Percentiles rank a stretch among this genome's conserved stretches.
These are phyloP conservation scores for Triticum dicoccoides DNA, from an alignment of 176 grass and related monocot genomes.

Conservation along the genomic window DNA sequence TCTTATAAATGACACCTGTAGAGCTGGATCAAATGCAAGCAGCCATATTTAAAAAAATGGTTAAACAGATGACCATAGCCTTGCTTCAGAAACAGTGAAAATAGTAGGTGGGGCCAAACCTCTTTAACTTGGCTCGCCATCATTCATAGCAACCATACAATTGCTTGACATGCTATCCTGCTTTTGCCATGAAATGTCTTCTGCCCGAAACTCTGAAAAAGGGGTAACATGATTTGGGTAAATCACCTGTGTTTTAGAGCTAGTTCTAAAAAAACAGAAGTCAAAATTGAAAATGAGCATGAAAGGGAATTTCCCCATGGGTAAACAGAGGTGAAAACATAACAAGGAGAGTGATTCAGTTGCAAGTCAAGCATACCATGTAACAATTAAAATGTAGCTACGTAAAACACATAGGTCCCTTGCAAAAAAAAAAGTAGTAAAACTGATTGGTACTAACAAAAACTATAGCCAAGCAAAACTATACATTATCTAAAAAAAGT, in stretches of 20 bases:
- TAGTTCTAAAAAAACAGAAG: background rate
- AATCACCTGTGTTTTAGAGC: background rate
- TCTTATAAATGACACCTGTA: slow-evolving; percentile 5
- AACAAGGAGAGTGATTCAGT: background rate
- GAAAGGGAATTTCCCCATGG: background rate
- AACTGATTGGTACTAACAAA: background rate
- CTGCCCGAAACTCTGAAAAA: slow-evolving; percentile 28
- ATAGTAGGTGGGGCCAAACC: slow-evolving; percentile 7
- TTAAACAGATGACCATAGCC: background rate
- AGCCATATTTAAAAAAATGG: background rate
- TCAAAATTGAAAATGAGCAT: slow-evolving; percentile 15
- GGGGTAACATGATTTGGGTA: background rate
- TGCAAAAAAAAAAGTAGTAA: background rate
- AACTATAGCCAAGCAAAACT: slow-evolving; percentile 4
- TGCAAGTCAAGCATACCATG: background rate
- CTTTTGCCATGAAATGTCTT: slow-evolving; percentile 10
- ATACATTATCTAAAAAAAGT: background rate
- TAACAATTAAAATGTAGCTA: background rate
- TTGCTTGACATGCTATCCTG: background rate
- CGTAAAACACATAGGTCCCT: background rate
- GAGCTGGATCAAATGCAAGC: slow-evolving; percentile 12
- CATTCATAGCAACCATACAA: slow-evolving; percentile 13
- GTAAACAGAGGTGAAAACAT: background rate
- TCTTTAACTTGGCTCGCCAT: slow-evolving; percentile 3
- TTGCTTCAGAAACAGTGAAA: background rate